Evolutionary conservation across 768 basidiomycete species (phyloP).

Genomic region (Xerocomus brunneocitrinus): DNA sequence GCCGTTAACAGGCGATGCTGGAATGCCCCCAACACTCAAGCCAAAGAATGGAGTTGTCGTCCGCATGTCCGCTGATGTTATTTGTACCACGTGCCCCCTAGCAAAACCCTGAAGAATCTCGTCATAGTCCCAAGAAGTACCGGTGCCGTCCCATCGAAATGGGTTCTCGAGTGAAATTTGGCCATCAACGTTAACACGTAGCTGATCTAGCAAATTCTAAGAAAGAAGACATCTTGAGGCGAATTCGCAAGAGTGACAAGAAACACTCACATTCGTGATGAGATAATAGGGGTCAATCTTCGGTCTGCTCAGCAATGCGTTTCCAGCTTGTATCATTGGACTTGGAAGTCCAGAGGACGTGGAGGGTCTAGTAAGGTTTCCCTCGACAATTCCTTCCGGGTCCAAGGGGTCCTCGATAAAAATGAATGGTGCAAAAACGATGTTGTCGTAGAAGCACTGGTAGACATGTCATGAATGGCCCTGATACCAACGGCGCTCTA

Average conservation of each 20-base stretch:
- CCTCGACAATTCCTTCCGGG: slow-evolving; percentile 47
- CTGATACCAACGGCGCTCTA: background rate
- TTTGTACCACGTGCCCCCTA: slow-evolving; percentile 52
- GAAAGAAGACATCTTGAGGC: slow-evolving; percentile 6
- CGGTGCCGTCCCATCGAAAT: slow-evolving; percentile 62
- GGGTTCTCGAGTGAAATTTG: slow-evolving; percentile 60
- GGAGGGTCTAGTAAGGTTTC: slow-evolving; percentile 36
- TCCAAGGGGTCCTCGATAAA: slow-evolving; percentile 91
- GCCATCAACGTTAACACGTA: slow-evolving; percentile 61
- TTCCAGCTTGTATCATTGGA: slow-evolving; percentile 29
- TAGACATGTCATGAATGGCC: background rate
- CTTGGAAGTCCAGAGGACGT: slow-evolving; percentile 30
- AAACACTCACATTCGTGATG: slow-evolving; percentile 65
- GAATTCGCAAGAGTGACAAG: background rate
- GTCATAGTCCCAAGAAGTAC: slow-evolving; percentile 62
- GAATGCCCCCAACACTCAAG: slow-evolving; percentile 35
- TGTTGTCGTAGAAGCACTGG: slow-evolving; percentile 95
- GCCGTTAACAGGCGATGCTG: slow-evolving; percentile 27
- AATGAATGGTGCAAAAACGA: slow-evolving; percentile 92
- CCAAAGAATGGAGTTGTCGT: slow-evolving; percentile 39
- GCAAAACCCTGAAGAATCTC: slow-evolving; percentile 63
- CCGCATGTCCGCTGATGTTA: slow-evolving; percentile 43
- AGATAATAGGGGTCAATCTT: slow-evolving; percentile 92
- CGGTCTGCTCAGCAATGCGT: slow-evolving; percentile 47
- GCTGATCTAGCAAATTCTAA: slow-evolving; percentile 62